phyloP scores from a whole-genome alignment of 2,329 filamentous ascomycete genomes.

The Cadophora sp. region DNA sequence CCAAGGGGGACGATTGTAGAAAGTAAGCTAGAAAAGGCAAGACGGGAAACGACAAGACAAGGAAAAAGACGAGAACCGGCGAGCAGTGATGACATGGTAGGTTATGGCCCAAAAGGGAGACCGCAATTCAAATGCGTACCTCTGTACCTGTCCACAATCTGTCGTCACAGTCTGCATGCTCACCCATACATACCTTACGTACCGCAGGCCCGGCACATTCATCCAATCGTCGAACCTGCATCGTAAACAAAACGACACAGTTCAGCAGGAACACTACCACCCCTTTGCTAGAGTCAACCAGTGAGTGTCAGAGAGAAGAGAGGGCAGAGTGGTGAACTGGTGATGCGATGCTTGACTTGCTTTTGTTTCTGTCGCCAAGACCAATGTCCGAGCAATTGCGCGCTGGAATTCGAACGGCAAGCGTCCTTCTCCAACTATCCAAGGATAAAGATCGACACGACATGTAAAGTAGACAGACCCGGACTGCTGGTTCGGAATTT shows the following conservation, averaged over 20 bases:
- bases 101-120: background rate
- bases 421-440: background rate
- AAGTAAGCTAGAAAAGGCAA: background rate
- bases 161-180: background rate
- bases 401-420: background rate
- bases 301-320: background rate
- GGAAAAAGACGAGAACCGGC: background rate
- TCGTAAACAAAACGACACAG: background rate
- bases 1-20: background rate
- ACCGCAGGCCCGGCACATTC: background rate
- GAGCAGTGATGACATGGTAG: background rate
- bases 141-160: background rate
- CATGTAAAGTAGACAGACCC: background rate
- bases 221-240: background rate
- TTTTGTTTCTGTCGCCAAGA: constrained; percentile 3
- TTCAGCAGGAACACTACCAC: background rate
- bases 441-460: constrained; percentile 1
- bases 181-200: too few species aligned
- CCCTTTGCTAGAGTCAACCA: background rate
- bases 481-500: background rate
- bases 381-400: background rate
- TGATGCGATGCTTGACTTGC: background rate
- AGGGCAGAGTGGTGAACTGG: background rate
- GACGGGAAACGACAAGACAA: background rate
- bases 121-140: background rate